Percentiles rank a stretch among this genome's conserved stretches.
phyloP scores from a whole-genome alignment of 108 stramenopile genomes.

The Pseudonitzschia multiseries region DNA sequence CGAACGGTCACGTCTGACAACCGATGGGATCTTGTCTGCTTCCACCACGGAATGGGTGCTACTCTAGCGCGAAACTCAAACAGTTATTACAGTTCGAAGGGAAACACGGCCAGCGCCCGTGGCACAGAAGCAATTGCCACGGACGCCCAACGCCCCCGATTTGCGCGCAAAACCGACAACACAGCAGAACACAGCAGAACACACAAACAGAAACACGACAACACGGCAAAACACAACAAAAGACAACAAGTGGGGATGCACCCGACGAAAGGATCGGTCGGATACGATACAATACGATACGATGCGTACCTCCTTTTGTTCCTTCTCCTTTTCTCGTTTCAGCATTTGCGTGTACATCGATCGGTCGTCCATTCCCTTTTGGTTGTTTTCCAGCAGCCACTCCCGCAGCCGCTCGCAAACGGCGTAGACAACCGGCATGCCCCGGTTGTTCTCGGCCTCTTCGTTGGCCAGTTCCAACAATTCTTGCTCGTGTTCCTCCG shows the following conservation, averaged over 20 bases:
- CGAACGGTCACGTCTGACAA: constrained; percentile 41
- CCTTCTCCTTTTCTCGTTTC: constrained; percentile 69
- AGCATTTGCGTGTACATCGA: constrained; percentile 89
- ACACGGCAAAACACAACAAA: neutral
- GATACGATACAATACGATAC: neutral
- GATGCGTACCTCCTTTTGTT: constrained; percentile 59
- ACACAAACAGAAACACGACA: neutral
- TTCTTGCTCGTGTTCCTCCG: constrained; percentile 53
- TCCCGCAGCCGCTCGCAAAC: constrained; percentile 77
- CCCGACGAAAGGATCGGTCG: neutral
- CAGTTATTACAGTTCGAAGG: neutral
- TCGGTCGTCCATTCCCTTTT: constrained; percentile 85
- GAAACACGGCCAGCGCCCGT: neutral
- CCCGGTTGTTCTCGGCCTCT: constrained; percentile 72
- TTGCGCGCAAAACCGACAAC: constrained; percentile 6
- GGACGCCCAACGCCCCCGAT: neutral
- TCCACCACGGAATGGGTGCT: constrained; percentile 14
- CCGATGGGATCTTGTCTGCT: constrained; percentile 72
- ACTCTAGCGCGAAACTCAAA: constrained; percentile 3
- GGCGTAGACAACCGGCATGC: constrained; percentile 80
- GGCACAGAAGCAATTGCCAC: constrained; percentile 3
- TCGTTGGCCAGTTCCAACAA: constrained; percentile 60
- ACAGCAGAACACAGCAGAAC: neutral
- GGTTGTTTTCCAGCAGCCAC: constrained; percentile 86
- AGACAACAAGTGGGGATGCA: neutral